These are phyloP conservation scores for Climacium dendroides DNA, from an alignment of 225 moss, liverwort and hornwort genomes.

Conservation along the genomic window DNA sequence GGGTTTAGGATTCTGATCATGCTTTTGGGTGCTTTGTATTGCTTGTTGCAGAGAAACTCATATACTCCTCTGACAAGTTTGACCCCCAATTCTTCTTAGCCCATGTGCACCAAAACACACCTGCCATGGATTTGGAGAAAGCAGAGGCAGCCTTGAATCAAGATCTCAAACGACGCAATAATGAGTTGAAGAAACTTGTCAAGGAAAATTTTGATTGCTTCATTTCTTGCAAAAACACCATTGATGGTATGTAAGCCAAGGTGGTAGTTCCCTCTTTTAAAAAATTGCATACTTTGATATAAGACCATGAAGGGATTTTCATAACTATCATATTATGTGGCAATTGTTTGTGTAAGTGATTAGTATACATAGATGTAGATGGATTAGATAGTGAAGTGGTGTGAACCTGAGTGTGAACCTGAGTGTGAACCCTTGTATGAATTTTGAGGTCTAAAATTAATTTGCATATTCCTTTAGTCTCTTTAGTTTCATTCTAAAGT, in stretches of 20 bases:
- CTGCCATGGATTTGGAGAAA: constrained; percentile 39
- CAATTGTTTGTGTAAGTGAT: not conserved
- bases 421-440: not conserved
- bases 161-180: constrained; percentile 63
- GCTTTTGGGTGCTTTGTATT: not conserved
- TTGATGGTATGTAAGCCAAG: constrained; percentile 42
- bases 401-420: no score
- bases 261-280: fast-evolving
- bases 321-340: not conserved
- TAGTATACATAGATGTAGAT: not conserved
- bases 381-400: not conserved
- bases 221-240: constrained; percentile 96
- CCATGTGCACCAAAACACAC: constrained; percentile 70
- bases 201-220: constrained; percentile 98
- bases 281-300: not conserved
- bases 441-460: not conserved
- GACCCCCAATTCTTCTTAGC: constrained; percentile 74
- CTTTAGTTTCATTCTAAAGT: no score
- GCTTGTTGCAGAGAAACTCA: constrained; percentile 48
- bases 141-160: constrained; percentile 51
- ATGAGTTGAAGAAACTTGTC: constrained; percentile 84
- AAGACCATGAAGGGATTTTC: not conserved
- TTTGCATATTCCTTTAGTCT: no score
- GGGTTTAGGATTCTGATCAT: not conserved
- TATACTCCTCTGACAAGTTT: constrained; percentile 76